Evolutionary conservation across 2,329 filamentous ascomycete genomes (phyloP), one percentile per base, ranked within the genome.

Genomic region (Alternaria atra): DNA sequence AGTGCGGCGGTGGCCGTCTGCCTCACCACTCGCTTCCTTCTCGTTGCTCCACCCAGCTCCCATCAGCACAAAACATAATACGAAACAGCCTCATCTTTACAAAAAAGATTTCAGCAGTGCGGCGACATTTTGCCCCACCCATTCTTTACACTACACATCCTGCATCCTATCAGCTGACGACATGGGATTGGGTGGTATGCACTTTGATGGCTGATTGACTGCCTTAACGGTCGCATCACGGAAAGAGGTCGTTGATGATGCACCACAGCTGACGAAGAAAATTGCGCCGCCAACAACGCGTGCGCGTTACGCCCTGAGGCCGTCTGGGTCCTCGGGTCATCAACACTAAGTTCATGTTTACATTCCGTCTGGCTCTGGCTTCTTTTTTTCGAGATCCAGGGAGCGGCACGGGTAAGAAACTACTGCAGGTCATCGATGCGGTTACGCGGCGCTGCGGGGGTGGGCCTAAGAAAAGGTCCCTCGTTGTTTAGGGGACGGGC

Each of bases 361-460:
- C 46, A 37, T n/a, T 15, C 15, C 30, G 25, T 6, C 34, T 39
- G 27, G 48, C 34, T 47, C 46, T n/a, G 23, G 15, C 27, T 25
- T 25, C 12, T 43, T 40, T 44, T 27, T 30, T 42, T 53, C 52
- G 40, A 59, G 47, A 57, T 55, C 23, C 55, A 51, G 42, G 48
- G 46, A 32, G 40, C 42, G 62, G 61, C 59, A 55, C 53, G 56
- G 44, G 39, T 60, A 50, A 48, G 25, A 17, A 34, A 47, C 43
- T 29, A 29, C 43, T 62, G 65, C 65, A 64, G 47, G 65, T 61
- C 63, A 61, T 57, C 48, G 37, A 60, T 60, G 62, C 58, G 53
- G 58, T 54, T 54, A 47, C 47, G 58, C 13, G 58, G 53, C 48
- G 44, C 29, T 53, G 54, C 44, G 52, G 52, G 55, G 52, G 57